These are phyloP conservation scores for Kwoniella sp. DNA, from an alignment of 768 basidiomycete species.

Conservation along the genomic window DNA sequence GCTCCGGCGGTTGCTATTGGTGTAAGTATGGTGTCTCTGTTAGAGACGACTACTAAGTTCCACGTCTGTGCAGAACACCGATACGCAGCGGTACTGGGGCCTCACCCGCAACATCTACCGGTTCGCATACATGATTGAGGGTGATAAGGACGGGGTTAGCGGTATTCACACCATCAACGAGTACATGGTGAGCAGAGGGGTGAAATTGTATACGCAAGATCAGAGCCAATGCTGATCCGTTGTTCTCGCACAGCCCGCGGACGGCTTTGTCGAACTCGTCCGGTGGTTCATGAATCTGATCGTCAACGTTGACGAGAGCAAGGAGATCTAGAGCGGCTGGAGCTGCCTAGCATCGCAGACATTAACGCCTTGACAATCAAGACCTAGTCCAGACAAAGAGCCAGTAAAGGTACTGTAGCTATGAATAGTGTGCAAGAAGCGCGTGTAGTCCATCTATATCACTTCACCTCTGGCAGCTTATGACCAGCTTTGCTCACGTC, in stretches of 20 bases:
- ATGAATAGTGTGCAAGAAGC: too few species aligned
- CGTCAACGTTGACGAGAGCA: conserved; percentile 35
- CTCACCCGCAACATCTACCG: conserved; percentile 45
- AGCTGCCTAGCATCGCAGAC: too few species aligned
- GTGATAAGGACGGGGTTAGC: conserved; percentile 1
- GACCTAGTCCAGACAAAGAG: too few species aligned
- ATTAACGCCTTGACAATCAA: too few species aligned
- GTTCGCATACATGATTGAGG: conserved; percentile 29
- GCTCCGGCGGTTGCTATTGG: conserved; percentile 28
- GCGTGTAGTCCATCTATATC: too few species aligned
- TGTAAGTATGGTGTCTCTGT: conserved; percentile 2
- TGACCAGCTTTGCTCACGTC: neutral
- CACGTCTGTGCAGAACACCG: conserved; percentile 29
- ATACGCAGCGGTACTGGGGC: conserved; percentile 45
- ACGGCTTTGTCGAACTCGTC: conserved; percentile 30
- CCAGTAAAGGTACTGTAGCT: neutral
- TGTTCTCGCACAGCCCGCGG: conserved; percentile 12
- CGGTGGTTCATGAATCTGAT: conserved; percentile 41
- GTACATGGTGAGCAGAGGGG: conserved; percentile 27
- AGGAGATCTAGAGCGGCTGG: conserved; percentile 14
- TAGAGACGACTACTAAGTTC: neutral
- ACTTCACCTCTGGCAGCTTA: too few species aligned
- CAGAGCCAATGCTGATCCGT: neutral
- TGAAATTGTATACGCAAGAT: too few species aligned
- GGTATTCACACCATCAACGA: conserved; percentile 52